These are phyloP conservation scores for Pseudozyma sp. DNA, from an alignment of 1,284 basidiomycete species.

Conservation along the genomic window DNA sequence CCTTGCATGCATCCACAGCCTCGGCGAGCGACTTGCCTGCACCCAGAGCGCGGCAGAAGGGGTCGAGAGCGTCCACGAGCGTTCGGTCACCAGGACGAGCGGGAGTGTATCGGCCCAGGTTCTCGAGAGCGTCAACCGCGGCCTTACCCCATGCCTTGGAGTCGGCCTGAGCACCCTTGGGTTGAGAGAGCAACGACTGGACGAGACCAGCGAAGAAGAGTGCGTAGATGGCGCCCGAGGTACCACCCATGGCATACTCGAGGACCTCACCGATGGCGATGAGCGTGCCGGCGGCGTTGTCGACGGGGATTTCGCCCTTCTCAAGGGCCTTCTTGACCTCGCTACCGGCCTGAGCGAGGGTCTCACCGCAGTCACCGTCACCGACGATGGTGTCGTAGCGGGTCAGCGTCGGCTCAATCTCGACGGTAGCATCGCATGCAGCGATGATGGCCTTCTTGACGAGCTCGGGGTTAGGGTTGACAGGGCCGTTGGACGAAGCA, in stretches of 20 bases:
- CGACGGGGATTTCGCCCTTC: slow-evolving; percentile 56
- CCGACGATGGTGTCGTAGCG: slow-evolving; percentile 71
- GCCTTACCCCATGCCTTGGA: slow-evolving; percentile 63
- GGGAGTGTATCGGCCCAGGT: slow-evolving; percentile 71
- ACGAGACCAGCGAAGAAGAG: slow-evolving; percentile 73
- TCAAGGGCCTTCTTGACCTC: slow-evolving; percentile 62
- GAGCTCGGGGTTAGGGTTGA: slow-evolving; percentile 57
- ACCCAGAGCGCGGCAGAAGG: slow-evolving; percentile 71
- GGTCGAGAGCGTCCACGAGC: slow-evolving; percentile 73
- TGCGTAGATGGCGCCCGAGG: slow-evolving; percentile 72
- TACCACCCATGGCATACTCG: slow-evolving; percentile 70
- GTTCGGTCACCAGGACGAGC: slow-evolving; percentile 74
- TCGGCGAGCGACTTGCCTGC: slow-evolving; percentile 63
- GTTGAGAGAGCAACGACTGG: slow-evolving; percentile 58
- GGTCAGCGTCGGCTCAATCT: slow-evolving; percentile 70
- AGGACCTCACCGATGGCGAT: slow-evolving; percentile 63
- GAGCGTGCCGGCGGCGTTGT: slow-evolving; percentile 61
- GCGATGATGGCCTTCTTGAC: slow-evolving; percentile 64
- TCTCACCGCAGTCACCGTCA: slow-evolving; percentile 68
- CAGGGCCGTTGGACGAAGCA: slow-evolving; percentile 53
- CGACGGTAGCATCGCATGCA: slow-evolving; percentile 69
- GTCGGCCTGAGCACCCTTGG: slow-evolving; percentile 46
- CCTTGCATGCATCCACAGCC: slow-evolving; percentile 70
- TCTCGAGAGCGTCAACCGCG: slow-evolving; percentile 58
- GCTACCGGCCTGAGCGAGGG: slow-evolving; percentile 59